A percentile compares a stretch with the other conserved stretches of the same genome.
phyloP scores from a whole-genome alignment of 306 rosid genomes.

The Cyamopsis tetragonoloba region DNA sequence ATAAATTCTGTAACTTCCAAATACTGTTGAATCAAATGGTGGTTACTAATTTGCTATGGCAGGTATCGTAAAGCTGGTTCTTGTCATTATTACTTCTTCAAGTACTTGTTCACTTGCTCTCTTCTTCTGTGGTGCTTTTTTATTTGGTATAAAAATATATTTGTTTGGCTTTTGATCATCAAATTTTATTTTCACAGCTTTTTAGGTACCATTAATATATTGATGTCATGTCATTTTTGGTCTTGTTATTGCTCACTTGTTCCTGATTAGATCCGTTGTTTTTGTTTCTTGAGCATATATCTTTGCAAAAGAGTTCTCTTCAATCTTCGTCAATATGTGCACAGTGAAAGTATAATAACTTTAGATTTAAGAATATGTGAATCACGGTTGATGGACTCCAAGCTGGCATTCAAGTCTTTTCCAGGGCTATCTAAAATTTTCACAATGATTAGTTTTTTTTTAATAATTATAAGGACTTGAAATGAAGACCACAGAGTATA shows the following conservation, averaged over 20 bases:
- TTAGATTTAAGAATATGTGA: constrained; percentile 18
- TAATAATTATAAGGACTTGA: constrained; percentile 25
- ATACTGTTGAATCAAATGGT: constrained; percentile 1
- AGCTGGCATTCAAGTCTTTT: constrained; percentile 33
- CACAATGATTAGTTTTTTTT: constrained; percentile 17
- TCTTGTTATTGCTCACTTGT: constrained; percentile 16
- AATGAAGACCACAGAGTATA: constrained; percentile 21
- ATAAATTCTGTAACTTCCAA: background rate
- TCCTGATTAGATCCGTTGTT: constrained; percentile 8
- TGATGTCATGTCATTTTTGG: background rate
- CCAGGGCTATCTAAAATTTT: constrained; percentile 16
- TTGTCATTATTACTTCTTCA: constrained; percentile 20
- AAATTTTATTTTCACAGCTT: constrained; percentile 19
- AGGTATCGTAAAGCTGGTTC: constrained; percentile 7
- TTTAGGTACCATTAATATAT: constrained; percentile 12
- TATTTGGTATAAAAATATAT: background rate
- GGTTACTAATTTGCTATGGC: background rate
- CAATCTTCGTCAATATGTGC: constrained; percentile 20
- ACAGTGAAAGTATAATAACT: constrained; percentile 2
- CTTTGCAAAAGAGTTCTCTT: constrained; percentile 1
- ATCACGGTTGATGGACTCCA: constrained; percentile 34
- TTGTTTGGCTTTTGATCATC: constrained; percentile 3
- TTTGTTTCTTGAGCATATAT: constrained; percentile 29
- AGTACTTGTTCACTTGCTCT: background rate
- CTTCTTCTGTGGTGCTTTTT: constrained; percentile 4